phyloP scores from a whole-genome alignment of 2,329 filamentous ascomycete species.

The Moelleriella libera region DNA sequence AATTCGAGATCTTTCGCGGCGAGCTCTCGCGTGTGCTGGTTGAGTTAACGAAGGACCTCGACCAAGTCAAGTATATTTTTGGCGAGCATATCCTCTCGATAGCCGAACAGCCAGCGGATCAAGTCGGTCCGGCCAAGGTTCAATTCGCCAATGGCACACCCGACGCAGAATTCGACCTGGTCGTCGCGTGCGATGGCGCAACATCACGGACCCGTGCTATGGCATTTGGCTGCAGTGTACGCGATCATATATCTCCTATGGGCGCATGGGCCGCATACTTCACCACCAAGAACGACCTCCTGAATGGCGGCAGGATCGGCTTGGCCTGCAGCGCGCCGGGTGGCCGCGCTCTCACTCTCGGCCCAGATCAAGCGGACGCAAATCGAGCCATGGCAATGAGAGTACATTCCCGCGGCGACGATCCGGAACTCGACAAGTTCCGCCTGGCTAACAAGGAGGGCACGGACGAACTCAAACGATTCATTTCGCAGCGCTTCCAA shows the following conservation, averaged over 20 bases:
- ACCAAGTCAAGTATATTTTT: conserved; percentile 17
- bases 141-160: conserved; percentile 23
- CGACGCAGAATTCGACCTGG: conserved; percentile 26
- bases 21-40: conserved; percentile 29
- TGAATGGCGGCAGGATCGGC: conserved; percentile 20
- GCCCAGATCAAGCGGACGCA: conserved; percentile 15
- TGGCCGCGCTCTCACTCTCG: conserved; percentile 22
- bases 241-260: conserved; percentile 20
- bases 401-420: conserved; percentile 14
- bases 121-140: conserved; percentile 18
- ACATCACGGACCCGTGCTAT: conserved; percentile 31
- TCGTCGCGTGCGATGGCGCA: conserved; percentile 33
- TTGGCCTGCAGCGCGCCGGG: conserved; percentile 20
- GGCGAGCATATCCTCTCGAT: conserved; percentile 21
- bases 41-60: conserved; percentile 13
- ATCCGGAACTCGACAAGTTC: conserved; percentile 17
- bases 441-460: conserved; percentile 20
- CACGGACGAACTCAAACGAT: conserved; percentile 15
- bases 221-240: conserved; percentile 22
- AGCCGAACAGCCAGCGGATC: conserved; percentile 9
- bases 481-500: conserved; percentile 22
- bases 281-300: conserved; percentile 21
- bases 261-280: conserved; percentile 28
- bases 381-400: conserved; percentile 20
- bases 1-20: conserved; percentile 38